Conservation (phyloP, 164 flowering plant genomes). For the Hamamelis virginiana region DNA sequence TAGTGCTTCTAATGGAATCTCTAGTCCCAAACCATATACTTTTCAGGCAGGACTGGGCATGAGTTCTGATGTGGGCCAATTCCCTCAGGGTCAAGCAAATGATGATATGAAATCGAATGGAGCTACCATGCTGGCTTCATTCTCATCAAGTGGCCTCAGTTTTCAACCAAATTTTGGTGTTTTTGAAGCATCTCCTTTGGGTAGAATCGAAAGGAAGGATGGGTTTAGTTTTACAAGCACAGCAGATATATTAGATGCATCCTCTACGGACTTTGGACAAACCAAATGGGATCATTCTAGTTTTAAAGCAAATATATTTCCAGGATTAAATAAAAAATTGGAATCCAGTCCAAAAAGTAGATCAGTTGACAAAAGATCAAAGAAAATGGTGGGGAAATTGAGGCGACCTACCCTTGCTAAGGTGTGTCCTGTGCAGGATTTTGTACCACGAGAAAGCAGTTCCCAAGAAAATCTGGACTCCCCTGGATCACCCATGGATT, state of each 20-base stretch:
- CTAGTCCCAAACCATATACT: constrained; percentile 8
- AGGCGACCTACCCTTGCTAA: constrained; percentile 20
- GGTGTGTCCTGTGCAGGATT: constrained; percentile 11
- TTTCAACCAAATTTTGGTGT: constrained; percentile 7
- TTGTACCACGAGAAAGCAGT: constrained; percentile 15
- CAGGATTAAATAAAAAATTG: constrained; percentile 19
- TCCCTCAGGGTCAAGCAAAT: constrained; percentile 7
- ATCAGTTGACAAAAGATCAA: constrained; percentile 22
- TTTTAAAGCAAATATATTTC: constrained; percentile 26
- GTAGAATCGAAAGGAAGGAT: constrained; percentile 12
- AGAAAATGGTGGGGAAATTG: constrained; percentile 33
- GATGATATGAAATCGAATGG: constrained; percentile 5
- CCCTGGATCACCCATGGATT: constrained; percentile 65
- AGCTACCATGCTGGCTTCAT: constrained; percentile 12
- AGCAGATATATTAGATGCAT: constrained; percentile 8
- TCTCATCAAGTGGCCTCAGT: not conserved
- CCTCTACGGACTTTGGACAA: constrained; percentile 22
- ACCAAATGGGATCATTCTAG: constrained; percentile 32
- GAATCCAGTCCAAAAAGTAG: constrained; percentile 22
- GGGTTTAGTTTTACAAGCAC: constrained; percentile 12
- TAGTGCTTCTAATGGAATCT: no score
- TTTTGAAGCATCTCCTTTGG: constrained; percentile 9
- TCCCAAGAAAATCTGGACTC: constrained; percentile 25
- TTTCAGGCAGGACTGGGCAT: constrained; percentile 8
- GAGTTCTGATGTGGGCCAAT: not conserved